A percentile compares a stretch with the other conserved stretches of the same genome.
Evolutionary conservation across 106 monocot genomes (phyloP).

Genomic region (Phalaenopsis equestris): DNA sequence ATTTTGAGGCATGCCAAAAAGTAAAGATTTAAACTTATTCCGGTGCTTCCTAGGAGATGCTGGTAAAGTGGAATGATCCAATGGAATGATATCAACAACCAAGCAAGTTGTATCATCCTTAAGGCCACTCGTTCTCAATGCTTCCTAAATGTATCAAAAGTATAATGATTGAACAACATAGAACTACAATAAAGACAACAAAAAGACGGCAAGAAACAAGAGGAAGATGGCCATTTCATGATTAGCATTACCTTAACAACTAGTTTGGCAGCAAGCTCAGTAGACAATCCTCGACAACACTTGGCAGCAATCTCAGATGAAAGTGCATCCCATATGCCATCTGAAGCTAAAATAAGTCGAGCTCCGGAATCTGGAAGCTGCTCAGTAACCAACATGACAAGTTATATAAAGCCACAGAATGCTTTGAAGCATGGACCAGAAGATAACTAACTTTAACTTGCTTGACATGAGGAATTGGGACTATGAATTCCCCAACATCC

Average conservation of each 20-base stretch:
- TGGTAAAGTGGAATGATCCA: constrained; percentile 31
- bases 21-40: constrained; percentile 66
- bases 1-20: constrained; percentile 53
- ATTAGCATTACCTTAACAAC: constrained; percentile 76
- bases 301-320: constrained; percentile 77
- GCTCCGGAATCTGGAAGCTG: constrained; percentile 85
- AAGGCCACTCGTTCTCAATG: constrained; percentile 81
- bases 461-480: constrained; percentile 96
- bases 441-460: constrained; percentile 78
- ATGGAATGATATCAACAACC: constrained; percentile 80
- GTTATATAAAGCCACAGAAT: not conserved
- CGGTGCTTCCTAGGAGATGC: constrained; percentile 45
- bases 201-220: not conserved
- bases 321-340: constrained; percentile 96
- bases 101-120: constrained; percentile 98
- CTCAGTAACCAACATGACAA: constrained; percentile 11
- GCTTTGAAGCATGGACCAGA: not conserved
- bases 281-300: constrained; percentile 72
- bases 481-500: constrained; percentile 96
- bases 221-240: not conserved
- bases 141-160: constrained; percentile 43
- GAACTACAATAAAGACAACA: constrained; percentile 4
- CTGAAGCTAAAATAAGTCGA: constrained; percentile 87
- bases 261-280: constrained; percentile 83
- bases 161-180: not conserved